Evolutionary conservation across 108 stramenopile genomes (phyloP).

Genomic region (Nitzschia sp.): DNA sequence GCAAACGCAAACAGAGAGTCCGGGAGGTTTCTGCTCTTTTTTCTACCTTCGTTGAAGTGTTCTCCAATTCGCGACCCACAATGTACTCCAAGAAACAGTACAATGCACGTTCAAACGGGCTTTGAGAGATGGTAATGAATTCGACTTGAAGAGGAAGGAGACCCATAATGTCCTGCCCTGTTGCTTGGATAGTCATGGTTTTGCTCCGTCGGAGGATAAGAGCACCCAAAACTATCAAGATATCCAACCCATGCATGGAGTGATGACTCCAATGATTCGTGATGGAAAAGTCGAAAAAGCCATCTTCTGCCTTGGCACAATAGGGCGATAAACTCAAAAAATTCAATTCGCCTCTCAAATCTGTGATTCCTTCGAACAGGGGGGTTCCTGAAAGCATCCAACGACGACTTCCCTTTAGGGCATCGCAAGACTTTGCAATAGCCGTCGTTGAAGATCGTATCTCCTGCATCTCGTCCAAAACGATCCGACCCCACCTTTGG

Average conservation of each 20-base stretch:
- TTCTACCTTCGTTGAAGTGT: not conserved
- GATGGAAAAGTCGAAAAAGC: slow-evolving; percentile 76
- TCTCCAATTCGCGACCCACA: slow-evolving; percentile 9
- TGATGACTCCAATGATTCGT: slow-evolving; percentile 39
- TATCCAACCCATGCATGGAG: slow-evolving; percentile 35
- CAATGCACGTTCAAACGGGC: slow-evolving; percentile 49
- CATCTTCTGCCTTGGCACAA: slow-evolving; percentile 66
- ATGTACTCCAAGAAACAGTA: slow-evolving; percentile 63
- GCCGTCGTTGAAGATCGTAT: slow-evolving; percentile 66
- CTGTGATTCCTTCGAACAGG: slow-evolving; percentile 65
- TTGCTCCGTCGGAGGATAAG: slow-evolving; percentile 74
- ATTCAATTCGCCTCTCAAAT: slow-evolving; percentile 79
- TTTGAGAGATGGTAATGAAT: slow-evolving; percentile 48
- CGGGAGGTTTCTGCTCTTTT: not conserved
- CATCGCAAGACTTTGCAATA: slow-evolving; percentile 61
- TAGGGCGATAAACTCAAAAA: slow-evolving; percentile 80
- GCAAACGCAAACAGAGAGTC: not conserved
- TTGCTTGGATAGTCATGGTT: slow-evolving; percentile 52
- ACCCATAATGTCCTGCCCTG: slow-evolving; percentile 42
- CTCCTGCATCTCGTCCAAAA: slow-evolving; percentile 88
- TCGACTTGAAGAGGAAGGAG: slow-evolving; percentile 41
- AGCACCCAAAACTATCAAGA: slow-evolving; percentile 47
- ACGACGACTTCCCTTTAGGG: slow-evolving; percentile 38
- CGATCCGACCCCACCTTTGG: slow-evolving; percentile 53
- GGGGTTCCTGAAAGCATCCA: slow-evolving; percentile 89